Base-by-base conservation (phyloP, 495 filamentous ascomycete genomes). In the Podospora pseudopauciseta region DNA sequence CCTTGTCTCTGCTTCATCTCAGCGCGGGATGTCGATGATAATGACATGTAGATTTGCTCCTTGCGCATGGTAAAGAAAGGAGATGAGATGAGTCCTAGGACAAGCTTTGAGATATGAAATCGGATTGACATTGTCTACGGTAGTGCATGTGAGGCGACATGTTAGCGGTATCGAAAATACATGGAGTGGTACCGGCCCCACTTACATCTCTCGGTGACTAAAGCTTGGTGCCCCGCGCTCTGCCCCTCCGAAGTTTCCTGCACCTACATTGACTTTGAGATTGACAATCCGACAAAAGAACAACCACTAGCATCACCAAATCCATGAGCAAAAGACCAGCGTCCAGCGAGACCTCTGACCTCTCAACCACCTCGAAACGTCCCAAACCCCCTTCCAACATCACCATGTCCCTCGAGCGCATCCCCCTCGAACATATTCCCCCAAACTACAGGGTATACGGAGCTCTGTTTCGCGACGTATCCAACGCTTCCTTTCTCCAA, bases 401-500 rank as follows among this genome's bases (percentile, higher is more conserved):
- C 15, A 59, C 56, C 66, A 71, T 72, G 68, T 60, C 68, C 9
- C 68, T 83, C 65, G 83, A 87, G 68, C 87, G 85, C 0, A 73
- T 96, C 65, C 67, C 80, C 28, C 80, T 97, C 28, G 86, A 93
- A 34, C 92, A 96, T 73, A 79, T 92, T 23, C 89, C 91, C 0
- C 62, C 82, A 5, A 78, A 83, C 5, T 80, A 93, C 72, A 83
- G 86, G 1, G 82, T 96, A 18, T 87, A 94, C 74, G 78, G 91
- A 44, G 88, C 86, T 34, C 79, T 96, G 16, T 97, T 92, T 80
- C 85, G 83, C 11, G 82, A 92, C 74, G 86, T 98, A 53, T 75
- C 85, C 69, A 98, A 98, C 77, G 84, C 90, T 7, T 76, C 84
- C 1, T 92, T 89, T 75, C 81, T 99, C 26, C 89, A 91, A 7